phyloP scores from a whole-genome alignment of 345 rosid species.

The Xanthoceras sorbifolium region DNA sequence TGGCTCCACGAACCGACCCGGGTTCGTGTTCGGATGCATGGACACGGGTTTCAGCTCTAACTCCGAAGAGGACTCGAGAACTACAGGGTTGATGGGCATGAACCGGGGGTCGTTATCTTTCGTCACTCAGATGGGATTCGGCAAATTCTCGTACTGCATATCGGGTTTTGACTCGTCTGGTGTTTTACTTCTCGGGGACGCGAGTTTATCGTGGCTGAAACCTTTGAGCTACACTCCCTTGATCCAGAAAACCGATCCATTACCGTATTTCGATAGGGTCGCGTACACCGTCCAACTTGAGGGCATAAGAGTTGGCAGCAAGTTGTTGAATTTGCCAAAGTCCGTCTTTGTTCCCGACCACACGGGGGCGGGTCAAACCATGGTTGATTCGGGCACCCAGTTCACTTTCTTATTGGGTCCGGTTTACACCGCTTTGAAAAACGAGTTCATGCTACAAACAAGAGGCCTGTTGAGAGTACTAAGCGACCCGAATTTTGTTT shows the following conservation, averaged over 20 bases:
- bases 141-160: constrained; percentile 79
- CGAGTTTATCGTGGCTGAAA: constrained; percentile 45
- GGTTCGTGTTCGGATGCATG: constrained; percentile 73
- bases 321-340: constrained; percentile 46
- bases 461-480: constrained; percentile 38
- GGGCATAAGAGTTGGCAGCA: constrained; percentile 59
- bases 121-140: constrained; percentile 60
- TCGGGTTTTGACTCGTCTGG: constrained; percentile 73
- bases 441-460: constrained; percentile 57
- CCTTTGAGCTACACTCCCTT: constrained; percentile 65
- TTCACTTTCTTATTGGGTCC: constrained; percentile 68
- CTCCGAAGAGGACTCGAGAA: constrained; percentile 58
- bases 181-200: constrained; percentile 62
- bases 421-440: constrained; percentile 57
- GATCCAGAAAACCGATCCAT: constrained; percentile 50
- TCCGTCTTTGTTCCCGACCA: constrained; percentile 65
- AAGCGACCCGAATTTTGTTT: constrained; percentile 57
- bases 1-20: constrained; percentile 45
- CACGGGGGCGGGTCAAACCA: constrained; percentile 88
- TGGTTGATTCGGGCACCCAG: constrained; percentile 83
- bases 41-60: constrained; percentile 62
- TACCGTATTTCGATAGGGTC: constrained; percentile 69
- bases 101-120: constrained; percentile 79
- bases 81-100: constrained; percentile 84
- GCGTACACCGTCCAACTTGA: constrained; percentile 72